A percentile compares a stretch with the other conserved stretches of the same genome.
Evolutionary conservation across 2,329 filamentous ascomycete genomes (phyloP).

Genomic region (Cordyceps cateniannulata): DNA sequence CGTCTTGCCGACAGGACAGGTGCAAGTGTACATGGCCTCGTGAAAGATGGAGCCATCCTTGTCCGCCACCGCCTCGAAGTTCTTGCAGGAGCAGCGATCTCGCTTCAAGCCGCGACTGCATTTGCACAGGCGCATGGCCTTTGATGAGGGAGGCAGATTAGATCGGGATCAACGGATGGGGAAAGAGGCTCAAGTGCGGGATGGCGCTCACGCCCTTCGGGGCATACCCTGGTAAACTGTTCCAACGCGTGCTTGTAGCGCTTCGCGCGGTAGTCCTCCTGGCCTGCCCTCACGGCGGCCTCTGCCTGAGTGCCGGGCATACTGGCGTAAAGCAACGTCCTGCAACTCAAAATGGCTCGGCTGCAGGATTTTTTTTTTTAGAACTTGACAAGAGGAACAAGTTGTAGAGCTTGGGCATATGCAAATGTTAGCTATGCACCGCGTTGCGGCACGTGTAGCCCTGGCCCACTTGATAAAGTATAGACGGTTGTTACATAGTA

Average conservation of each 20-base stretch:
- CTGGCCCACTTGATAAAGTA: background rate
- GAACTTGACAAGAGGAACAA: background rate
- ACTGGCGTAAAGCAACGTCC: background rate
- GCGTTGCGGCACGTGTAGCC: conserved; percentile 7
- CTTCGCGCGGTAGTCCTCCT: conserved; percentile 26
- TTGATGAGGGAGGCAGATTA: background rate
- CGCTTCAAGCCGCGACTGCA: conserved; percentile 29
- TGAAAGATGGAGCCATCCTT: conserved; percentile 32
- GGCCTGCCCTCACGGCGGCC: conserved; percentile 26
- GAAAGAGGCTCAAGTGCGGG: background rate
- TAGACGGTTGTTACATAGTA: too few relatives aligned
- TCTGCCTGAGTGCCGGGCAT: conserved; percentile 16
- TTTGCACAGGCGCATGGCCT: conserved; percentile 32
- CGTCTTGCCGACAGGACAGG: conserved; percentile 28
- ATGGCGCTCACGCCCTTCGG: background rate
- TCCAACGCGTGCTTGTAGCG: conserved; percentile 30
- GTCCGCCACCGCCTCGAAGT: conserved; percentile 28
- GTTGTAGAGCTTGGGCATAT: background rate
- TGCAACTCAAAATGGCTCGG: background rate
- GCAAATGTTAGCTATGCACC: background rate
- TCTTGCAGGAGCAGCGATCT: conserved; percentile 33
- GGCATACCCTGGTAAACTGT: conserved; percentile 29
- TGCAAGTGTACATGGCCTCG: conserved; percentile 35
- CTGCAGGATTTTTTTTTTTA: background rate
- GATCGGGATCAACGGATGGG: background rate